These are phyloP conservation scores for Closterium sp. DNA, from an alignment of 139 green algal genomes.

Conservation along the genomic window DNA sequence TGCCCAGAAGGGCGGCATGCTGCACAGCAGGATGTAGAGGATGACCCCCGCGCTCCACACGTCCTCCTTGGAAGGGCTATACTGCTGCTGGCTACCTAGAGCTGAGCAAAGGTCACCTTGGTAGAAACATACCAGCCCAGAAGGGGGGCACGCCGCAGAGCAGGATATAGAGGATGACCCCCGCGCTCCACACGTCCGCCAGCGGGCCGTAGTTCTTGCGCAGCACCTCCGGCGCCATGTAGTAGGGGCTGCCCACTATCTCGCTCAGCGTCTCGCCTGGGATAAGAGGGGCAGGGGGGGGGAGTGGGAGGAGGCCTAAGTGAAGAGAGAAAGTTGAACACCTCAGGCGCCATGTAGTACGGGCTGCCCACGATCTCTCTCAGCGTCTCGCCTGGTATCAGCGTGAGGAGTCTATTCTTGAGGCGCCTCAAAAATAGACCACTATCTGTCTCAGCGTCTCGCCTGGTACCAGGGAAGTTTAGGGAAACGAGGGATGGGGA, in stretches of 20 bases:
- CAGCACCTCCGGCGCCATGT: conserved; percentile 88
- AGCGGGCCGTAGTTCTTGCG: conserved; percentile 72
- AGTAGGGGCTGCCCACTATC: conserved; percentile 86
- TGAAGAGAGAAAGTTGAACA: no score
- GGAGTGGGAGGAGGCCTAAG: no score
- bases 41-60: conserved; percentile 93
- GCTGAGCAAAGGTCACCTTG: no score
- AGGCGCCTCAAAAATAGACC: conserved; percentile 81
- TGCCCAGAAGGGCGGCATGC: conserved; percentile 90
- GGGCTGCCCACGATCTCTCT: conserved; percentile 81
- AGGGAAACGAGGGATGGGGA: no score
- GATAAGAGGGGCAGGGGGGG: no score
- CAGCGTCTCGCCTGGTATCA: conserved; percentile 70
- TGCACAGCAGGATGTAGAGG: conserved; percentile 93
- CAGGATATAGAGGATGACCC: conserved; percentile 96
- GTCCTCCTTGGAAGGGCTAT: conserved; percentile 58
- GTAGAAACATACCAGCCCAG: no score
- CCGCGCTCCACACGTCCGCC: conserved; percentile 88
- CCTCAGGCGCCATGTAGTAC: conserved; percentile 92
- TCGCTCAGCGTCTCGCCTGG: conserved; percentile 77
- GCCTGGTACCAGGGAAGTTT: conserved; percentile 98
- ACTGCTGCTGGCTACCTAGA: no score
- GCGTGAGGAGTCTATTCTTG: conserved; percentile 25
- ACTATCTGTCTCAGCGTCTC: conserved; percentile 73
- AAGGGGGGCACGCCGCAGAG: conserved; percentile 88